These are phyloP conservation scores for Emydomyces testavorans DNA, from an alignment of 2,329 filamentous ascomycete species.

Conservation along the genomic window DNA sequence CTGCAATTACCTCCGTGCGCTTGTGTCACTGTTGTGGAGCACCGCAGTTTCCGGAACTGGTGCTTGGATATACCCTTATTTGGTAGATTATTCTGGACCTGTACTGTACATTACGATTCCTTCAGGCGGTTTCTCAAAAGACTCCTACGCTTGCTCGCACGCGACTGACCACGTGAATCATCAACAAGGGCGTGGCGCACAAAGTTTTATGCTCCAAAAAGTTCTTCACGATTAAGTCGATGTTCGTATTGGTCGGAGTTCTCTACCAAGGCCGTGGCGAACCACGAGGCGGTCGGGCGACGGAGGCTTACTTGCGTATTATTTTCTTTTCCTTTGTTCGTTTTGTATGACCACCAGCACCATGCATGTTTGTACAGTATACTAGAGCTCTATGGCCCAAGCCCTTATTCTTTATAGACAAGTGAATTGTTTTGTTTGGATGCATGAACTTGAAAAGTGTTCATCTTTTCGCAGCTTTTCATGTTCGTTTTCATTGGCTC, in stretches of 20 bases:
- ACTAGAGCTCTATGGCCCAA: not conserved
- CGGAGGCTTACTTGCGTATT: not conserved
- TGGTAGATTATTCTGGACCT: not conserved
- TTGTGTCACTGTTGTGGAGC: not conserved
- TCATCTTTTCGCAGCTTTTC: not conserved
- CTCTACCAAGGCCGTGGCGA: not conserved
- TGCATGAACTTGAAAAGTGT: not conserved
- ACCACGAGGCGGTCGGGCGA: conserved; percentile 6
- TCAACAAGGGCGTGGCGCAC: not conserved
- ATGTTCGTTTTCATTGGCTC: not conserved
- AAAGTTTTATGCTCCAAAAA: not conserved
- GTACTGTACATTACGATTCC: not conserved
- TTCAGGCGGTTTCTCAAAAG: no score
- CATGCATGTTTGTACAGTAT: not conserved
- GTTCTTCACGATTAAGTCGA: not conserved
- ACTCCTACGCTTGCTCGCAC: not conserved
- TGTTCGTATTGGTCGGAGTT: not conserved
- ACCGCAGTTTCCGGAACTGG: not conserved
- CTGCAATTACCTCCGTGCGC: not conserved
- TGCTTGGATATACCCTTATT: not conserved
- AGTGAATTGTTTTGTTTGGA: not conserved
- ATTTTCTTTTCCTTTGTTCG: not conserved
- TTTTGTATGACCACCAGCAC: not conserved
- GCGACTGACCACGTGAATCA: not conserved
- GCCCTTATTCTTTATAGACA: not conserved